Base-by-base conservation (phyloP, 208 protist species). In the Herpetomonas samuelpessoai region DNA sequence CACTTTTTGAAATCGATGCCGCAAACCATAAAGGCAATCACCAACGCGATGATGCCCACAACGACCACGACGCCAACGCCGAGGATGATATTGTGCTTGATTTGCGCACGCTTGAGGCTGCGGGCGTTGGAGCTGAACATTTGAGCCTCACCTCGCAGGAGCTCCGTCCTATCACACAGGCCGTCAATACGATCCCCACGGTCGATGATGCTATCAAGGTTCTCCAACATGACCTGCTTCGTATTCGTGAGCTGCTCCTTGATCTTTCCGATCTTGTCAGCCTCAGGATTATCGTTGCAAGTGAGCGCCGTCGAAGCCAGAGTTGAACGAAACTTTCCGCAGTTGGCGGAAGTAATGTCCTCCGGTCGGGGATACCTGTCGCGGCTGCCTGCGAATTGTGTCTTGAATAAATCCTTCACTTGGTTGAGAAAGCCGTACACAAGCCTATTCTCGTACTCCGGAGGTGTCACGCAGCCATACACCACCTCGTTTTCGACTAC, bases 181-280 rank as follows among this genome's bases (percentile, higher is more conserved):
- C 49, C 81, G 57, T 94, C 86, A 48, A 96, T 91, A n/a, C 79
- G 57, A 58, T 95, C 86, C 3, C 88, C 88, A 22, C 91, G 72
- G 24, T 87, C 81, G 28, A 95, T 68, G 19, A 96, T 73, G 35
- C 62, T 88, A 55, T 96, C 86, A 16, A 93, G 62, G 58, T 93
- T 96, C 19, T 88, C 73, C 21, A 92, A 54, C 79, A 96, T 94
- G 27, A 92, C 74, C 25, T 92, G 74, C 45, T 82, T 89, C 24
- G 86, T 84, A 16, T 68, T 79, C 53, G 89, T 79, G 22, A 96
- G 29, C 29, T 93, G 74, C 10, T 76, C 77, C 62, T 88, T 83
- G 58, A 93, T 84, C 46, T 77, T 68, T 10, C 62, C 65, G 41
- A 92, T 73, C 66, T 87, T 91, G 52, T 93, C 79, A 2, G 70